Evolutionary conservation across 2,329 filamentous ascomycete genomes (phyloP).

Genomic region (Lithohypha guttulata): DNA sequence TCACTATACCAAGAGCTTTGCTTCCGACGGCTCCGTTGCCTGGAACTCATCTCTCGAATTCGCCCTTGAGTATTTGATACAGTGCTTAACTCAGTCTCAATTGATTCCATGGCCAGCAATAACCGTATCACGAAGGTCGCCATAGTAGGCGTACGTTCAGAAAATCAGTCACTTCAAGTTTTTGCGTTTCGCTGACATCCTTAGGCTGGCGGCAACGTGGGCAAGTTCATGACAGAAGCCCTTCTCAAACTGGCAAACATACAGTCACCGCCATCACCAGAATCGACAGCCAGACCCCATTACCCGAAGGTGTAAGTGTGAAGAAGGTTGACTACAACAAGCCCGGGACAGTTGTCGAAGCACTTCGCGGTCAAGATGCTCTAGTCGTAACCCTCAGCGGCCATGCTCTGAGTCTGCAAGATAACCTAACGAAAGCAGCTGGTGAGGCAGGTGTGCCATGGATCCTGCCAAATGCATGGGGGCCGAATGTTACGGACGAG

Average conservation of each 20-base stretch:
- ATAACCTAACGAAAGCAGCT: conserved; percentile 44
- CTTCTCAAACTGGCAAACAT: conserved; percentile 40
- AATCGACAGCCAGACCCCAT: conserved; percentile 28
- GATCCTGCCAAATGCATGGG: conserved; percentile 44
- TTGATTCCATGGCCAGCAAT: too few species aligned
- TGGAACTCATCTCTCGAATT: too few species aligned
- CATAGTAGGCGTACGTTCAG: too few species aligned
- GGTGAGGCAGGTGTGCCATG: conserved; percentile 45
- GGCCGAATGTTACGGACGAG: conserved; percentile 25
- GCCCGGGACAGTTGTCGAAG: conserved; percentile 35
- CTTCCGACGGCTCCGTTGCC: too few species aligned
- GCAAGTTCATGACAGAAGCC: too few species aligned
- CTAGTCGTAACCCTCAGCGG: conserved; percentile 46
- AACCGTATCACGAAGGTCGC: too few species aligned
- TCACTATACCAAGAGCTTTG: too few species aligned
- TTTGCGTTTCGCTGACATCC: too few species aligned
- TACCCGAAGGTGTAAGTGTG: conserved; percentile 36
- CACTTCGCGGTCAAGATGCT: conserved; percentile 45
- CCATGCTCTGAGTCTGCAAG: conserved; percentile 35
- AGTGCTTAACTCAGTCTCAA: too few species aligned
- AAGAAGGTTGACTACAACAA: conserved; percentile 36
- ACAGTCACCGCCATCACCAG: conserved; percentile 43
- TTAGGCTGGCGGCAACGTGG: too few species aligned
- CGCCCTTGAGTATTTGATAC: too few species aligned
- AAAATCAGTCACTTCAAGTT: too few species aligned